A percentile compares a stretch with the other conserved stretches of the same genome.
Evolutionary conservation across 2,329 filamentous ascomycete species (phyloP).

Genomic region (Biscogniauxia marginata): DNA sequence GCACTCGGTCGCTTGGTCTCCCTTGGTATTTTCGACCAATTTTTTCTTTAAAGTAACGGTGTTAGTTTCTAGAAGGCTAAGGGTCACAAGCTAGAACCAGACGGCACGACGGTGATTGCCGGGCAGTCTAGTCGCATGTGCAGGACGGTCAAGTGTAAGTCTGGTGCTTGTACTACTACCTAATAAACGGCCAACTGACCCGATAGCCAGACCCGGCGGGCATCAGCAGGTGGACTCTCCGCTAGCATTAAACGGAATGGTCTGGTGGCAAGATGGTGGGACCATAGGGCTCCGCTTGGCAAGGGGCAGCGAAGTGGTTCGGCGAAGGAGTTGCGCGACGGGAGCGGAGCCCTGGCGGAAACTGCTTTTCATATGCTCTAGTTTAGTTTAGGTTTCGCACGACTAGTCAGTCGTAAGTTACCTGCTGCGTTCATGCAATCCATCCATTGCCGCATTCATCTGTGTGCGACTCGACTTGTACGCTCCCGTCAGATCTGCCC

Average conservation of each 20-base stretch:
- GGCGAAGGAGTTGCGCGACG: background rate
- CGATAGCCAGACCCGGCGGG: background rate
- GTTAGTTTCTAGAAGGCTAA: background rate
- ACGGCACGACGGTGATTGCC: background rate
- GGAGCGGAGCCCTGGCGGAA: background rate
- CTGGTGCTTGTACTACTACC: background rate
- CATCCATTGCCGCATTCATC: background rate
- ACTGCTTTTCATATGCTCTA: background rate
- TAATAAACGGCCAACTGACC: background rate
- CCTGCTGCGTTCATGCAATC: background rate
- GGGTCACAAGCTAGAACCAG: too few species aligned
- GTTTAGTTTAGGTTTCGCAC: background rate
- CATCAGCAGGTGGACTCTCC: background rate
- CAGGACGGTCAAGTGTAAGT: background rate
- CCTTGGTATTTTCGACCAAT: background rate
- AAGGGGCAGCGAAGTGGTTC: background rate
- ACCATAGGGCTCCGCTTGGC: background rate
- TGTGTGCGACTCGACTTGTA: background rate
- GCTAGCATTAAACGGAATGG: background rate
- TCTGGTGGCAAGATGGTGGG: background rate
- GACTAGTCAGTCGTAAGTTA: background rate
- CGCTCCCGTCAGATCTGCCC: background rate
- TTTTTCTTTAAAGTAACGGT: background rate
- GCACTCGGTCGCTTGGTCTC: background rate
- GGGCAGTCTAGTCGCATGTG: background rate